phyloP scores from a whole-genome alignment of 805 yeast genomes.

The Candida krabiensis region DNA sequence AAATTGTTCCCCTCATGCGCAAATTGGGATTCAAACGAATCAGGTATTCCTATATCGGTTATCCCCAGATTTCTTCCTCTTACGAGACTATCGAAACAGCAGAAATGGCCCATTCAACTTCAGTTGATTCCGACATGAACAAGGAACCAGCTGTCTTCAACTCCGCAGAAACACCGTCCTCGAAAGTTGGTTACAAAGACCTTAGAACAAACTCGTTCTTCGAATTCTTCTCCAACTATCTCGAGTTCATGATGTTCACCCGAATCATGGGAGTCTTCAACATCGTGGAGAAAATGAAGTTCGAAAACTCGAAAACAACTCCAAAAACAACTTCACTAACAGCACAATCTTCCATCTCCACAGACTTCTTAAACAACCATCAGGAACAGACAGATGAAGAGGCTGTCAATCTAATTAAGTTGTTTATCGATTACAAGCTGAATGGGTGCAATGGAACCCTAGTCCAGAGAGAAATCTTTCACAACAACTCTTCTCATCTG shows the following conservation, averaged over 20 bases:
- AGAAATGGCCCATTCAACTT: slow-evolving; percentile 7
- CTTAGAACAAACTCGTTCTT: slow-evolving; percentile 29
- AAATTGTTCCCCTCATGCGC: slow-evolving; percentile 22
- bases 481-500: slow-evolving; percentile 3
- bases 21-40: slow-evolving; percentile 27
- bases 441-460: slow-evolving; percentile 25
- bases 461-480: slow-evolving; percentile 17
- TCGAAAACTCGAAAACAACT: slow-evolving; percentile 2
- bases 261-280: slow-evolving; percentile 20
- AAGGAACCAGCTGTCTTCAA: slow-evolving; percentile 2
- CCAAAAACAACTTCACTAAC: background rate
- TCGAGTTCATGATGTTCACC: slow-evolving; percentile 26
- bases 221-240: slow-evolving; percentile 30
- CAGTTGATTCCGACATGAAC: slow-evolving; percentile 8
- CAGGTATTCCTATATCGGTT: slow-evolving; percentile 24
- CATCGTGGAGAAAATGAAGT: slow-evolving; percentile 14
- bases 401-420: slow-evolving; percentile 22
- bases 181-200: slow-evolving; percentile 24
- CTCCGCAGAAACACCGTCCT: slow-evolving; percentile 3
- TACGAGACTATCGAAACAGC: slow-evolving; percentile 11
- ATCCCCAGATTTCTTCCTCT: slow-evolving; percentile 26
- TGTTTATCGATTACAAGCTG: slow-evolving; percentile 34
- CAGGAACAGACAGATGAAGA: slow-evolving; percentile 9
- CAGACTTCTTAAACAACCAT: background rate
- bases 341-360: background rate